Base-by-base conservation (phyloP, 2,329 filamentous ascomycete genomes). In the Blastomyces emzantsi region DNA sequence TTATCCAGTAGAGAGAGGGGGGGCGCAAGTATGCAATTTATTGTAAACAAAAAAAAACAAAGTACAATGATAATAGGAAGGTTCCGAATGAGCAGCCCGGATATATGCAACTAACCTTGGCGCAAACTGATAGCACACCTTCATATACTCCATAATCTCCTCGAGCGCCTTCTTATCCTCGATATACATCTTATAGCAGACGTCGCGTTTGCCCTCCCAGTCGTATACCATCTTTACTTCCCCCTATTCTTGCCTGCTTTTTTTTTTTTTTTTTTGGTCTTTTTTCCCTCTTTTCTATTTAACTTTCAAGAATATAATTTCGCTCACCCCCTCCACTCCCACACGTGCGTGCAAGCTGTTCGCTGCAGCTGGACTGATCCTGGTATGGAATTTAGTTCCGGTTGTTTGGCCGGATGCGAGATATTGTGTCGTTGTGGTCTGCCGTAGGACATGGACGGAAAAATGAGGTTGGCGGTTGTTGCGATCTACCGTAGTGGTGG, bases 71-170 rank as follows among this genome's bases (percentile, higher is more conserved):
- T 17, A 7, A 36, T 36, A 36, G 33, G 33, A 36, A 36, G 1
- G 7, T 36, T 36, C 33, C 8, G 33, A 9, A 36, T 36, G 33
- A 8, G 33, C 8, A 36, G 33, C 33, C 3, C 33, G 33, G 33
- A 36, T 36, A 36, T 36, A 36, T 33, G 8, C 33, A 36, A 73
- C 80, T 74, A 79, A 89, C 87, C 87, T 89, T 28, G 90, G 89
- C 39, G 84, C 80, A 74, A 92, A 91, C 66, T 84, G 81, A 77
- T 88, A 80, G 64, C 81, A 79, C 63, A 79, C 79, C 67, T 81
- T 85, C 81, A 91, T 87, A 71, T 87, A 86, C 33, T 86, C 81
- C 80, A 90, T 88, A 52, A 94, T 88, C 68, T 92, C 86, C 70
- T 89, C 85, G 64, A 92, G 77, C 51, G 85, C 84, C 77, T 84